These are phyloP conservation scores for Mycocentrospora acerina DNA, from an alignment of 2,329 filamentous ascomycete species.

Conservation along the genomic window DNA sequence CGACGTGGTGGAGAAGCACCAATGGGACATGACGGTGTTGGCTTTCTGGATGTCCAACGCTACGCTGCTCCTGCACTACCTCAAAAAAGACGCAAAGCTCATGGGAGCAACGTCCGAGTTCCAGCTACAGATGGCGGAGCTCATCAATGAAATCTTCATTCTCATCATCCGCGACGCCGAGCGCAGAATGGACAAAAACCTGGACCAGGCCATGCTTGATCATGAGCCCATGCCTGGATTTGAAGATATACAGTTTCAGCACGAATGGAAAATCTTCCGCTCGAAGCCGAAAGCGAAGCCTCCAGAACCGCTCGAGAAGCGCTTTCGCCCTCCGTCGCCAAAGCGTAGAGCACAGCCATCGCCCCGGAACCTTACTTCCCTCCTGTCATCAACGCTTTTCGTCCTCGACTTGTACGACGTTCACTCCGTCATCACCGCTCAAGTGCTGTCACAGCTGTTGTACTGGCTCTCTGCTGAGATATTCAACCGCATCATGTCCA, in stretches of 20 bases:
- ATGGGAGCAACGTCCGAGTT: constrained; percentile 82
- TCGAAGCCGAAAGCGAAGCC: constrained; percentile 84
- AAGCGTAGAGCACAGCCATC: constrained; percentile 90
- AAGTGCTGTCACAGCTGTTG: constrained; percentile 87
- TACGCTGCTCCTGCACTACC: constrained; percentile 89
- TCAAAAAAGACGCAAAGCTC: constrained; percentile 89
- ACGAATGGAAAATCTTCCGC: constrained; percentile 98
- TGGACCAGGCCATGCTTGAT: constrained; percentile 92
- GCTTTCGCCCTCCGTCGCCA: constrained; percentile 87
- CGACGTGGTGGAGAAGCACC: constrained; percentile 88
- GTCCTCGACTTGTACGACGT: constrained; percentile 98
- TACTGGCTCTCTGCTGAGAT: constrained; percentile 97
- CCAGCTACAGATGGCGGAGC: constrained; percentile 87
- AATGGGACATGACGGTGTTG: constrained; percentile 99
- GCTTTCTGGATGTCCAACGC: constrained; percentile 99
- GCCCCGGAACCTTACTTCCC: constrained; percentile 90
- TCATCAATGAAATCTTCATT: constrained; percentile 98
- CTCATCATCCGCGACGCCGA: constrained; percentile 96
- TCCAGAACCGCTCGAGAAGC: constrained; percentile 83
- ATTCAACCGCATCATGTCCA: constrained; percentile 98
- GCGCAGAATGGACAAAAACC: constrained; percentile 89
- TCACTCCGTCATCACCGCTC: constrained; percentile 91
- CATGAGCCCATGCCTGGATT: constrained; percentile 98
- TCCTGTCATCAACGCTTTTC: constrained; percentile 93
- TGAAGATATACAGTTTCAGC: constrained; percentile 94